Evolutionary conservation across 805 yeast genomes (phyloP).

Genomic region (Wickerhamia fluorescens): DNA sequence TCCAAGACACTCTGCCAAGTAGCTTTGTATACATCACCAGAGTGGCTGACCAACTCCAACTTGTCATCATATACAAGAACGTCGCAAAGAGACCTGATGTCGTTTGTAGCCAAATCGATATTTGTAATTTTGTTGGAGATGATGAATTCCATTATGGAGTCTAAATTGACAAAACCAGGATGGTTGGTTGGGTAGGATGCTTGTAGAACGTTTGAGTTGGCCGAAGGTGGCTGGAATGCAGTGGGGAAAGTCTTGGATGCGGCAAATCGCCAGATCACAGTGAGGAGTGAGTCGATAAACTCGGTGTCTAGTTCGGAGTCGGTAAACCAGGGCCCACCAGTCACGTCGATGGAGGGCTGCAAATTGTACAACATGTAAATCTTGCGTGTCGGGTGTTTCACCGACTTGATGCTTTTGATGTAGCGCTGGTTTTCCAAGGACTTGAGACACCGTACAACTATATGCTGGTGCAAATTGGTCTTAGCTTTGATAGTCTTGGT

Average conservation of each 20-base stretch:
- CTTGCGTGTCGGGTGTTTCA: slow-evolving; percentile 88
- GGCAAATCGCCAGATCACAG: slow-evolving; percentile 83
- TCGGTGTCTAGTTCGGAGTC: slow-evolving; percentile 93
- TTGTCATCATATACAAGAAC: slow-evolving; percentile 84
- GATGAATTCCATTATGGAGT: slow-evolving; percentile 71
- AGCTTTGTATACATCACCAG: slow-evolving; percentile 63
- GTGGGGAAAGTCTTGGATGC: slow-evolving; percentile 72
- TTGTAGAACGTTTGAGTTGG: slow-evolving; percentile 34
- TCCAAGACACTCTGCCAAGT: slow-evolving; percentile 78
- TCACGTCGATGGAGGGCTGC: slow-evolving; percentile 91
- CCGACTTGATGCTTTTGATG: slow-evolving; percentile 86
- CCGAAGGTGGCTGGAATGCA: slow-evolving; percentile 44
- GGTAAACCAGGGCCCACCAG: slow-evolving; percentile 99
- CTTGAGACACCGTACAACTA: slow-evolving; percentile 79
- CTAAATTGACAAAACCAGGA: slow-evolving; percentile 61
- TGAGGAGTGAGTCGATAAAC: slow-evolving; percentile 75
- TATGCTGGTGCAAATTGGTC: slow-evolving; percentile 85
- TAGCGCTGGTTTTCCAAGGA: slow-evolving; percentile 70
- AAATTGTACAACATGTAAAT: slow-evolving; percentile 91
- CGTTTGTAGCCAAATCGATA: slow-evolving; percentile 67
- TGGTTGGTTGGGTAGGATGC: slow-evolving; percentile 51
- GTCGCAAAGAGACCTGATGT: slow-evolving; percentile 78
- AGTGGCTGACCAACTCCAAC: slow-evolving; percentile 51
- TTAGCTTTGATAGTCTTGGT: slow-evolving; percentile 83
- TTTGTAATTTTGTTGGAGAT: slow-evolving; percentile 65